Conservation (phyloP, 441 rosid genomes). For the Gossypium aridum region DNA sequence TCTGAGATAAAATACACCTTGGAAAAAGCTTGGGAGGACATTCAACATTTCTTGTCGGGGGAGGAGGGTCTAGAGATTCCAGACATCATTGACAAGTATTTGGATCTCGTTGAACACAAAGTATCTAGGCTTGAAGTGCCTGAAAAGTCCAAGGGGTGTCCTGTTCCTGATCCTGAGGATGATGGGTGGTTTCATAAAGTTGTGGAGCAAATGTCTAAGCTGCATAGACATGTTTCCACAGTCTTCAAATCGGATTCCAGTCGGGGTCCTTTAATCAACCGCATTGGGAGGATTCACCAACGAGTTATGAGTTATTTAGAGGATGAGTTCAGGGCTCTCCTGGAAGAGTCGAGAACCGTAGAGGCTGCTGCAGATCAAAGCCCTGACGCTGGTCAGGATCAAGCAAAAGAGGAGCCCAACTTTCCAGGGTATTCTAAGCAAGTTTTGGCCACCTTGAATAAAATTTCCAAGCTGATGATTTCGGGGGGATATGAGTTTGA, state of each 20-base stretch:
- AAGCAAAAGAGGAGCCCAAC: conserved; percentile 7
- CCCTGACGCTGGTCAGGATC: neutral
- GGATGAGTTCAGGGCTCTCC: conserved; percentile 55
- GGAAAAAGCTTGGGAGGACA: conserved; percentile 40
- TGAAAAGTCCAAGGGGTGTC: conserved; percentile 37
- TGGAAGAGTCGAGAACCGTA: conserved; percentile 35
- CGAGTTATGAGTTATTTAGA: conserved; percentile 66
- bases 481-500: conserved; percentile 59
- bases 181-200: conserved; percentile 38
- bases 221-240: conserved; percentile 22
- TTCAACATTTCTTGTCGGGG: conserved; percentile 37
- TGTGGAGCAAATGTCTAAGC: conserved; percentile 44
- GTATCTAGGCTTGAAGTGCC: conserved; percentile 31
- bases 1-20: conserved; percentile 29
- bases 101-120: conserved; percentile 51
- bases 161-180: conserved; percentile 34
- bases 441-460: conserved; percentile 30
- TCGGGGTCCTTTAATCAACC: conserved; percentile 35
- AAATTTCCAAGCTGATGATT: conserved; percentile 59
- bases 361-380: conserved; percentile 4
- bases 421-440: conserved; percentile 41
- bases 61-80: conserved; percentile 33
- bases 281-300: conserved; percentile 50
- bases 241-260: conserved; percentile 31
- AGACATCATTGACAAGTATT: conserved; percentile 41